Conservation (phyloP, 441 rosid species). For the Oxalis stricta region DNA sequence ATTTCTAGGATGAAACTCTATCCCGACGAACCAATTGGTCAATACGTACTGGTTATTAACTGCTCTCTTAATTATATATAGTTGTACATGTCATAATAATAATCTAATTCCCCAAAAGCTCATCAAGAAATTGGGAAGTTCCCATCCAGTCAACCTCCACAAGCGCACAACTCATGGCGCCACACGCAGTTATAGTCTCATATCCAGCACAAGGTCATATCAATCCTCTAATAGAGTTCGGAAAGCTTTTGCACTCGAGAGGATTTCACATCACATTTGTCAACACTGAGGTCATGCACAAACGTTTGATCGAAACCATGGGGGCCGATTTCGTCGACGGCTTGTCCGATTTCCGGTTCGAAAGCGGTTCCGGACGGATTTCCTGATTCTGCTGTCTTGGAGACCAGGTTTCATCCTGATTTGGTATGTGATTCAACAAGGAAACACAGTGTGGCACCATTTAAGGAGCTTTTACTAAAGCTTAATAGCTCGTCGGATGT, state of each 20-base stretch:
- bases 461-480: slow-evolving; percentile 9
- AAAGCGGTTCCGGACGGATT: slow-evolving; percentile 17
- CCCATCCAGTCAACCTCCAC: no score
- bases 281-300: slow-evolving; percentile 12
- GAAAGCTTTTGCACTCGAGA: slow-evolving; percentile 11
- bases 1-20: no score
- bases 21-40: no score
- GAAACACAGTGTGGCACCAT: slow-evolving; percentile 5
- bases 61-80: no score
- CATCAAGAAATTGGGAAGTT: no score
- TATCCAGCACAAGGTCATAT: slow-evolving; percentile 17
- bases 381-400: slow-evolving; percentile 5
- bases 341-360: slow-evolving; percentile 7
- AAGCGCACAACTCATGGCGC: no score
- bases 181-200: slow-evolving; percentile 12
- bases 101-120: no score
- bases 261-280: slow-evolving; percentile 14
- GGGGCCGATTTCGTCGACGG: slow-evolving; percentile 4
- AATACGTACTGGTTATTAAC: no score
- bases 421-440: slow-evolving; percentile 4
- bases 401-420: slow-evolving; percentile 7
- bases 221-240: slow-evolving; percentile 9
- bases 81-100: no score
- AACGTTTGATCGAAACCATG: slow-evolving; percentile 8
- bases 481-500: slow-evolving; percentile 1